phyloP scores from a whole-genome alignment of 129 eudicot species.

The Arctium lappa region DNA sequence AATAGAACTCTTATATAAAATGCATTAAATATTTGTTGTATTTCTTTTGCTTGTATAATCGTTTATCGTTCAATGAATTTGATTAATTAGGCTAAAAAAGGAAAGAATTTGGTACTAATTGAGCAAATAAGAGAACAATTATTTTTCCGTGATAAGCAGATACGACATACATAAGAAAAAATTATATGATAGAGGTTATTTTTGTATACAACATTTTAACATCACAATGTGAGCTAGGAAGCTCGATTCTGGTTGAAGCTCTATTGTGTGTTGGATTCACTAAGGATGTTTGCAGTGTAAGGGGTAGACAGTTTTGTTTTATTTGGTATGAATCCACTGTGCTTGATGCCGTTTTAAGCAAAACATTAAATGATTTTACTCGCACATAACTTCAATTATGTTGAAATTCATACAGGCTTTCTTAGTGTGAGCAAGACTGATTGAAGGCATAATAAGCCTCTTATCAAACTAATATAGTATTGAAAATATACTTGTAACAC shows the following conservation, averaged over 20 bases:
- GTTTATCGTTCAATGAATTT: conserved; percentile 9
- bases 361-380: not conserved
- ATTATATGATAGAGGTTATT: conserved; percentile 5
- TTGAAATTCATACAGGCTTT: not conserved
- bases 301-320: not conserved
- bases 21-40: not conserved
- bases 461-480: not conserved
- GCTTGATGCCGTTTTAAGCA: not conserved
- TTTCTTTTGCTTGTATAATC: not conserved
- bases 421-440: not conserved
- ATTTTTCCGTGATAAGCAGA: conserved; percentile 7
- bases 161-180: not conserved
- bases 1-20: not conserved
- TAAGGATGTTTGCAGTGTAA: not conserved
- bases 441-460: not conserved
- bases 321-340: not conserved
- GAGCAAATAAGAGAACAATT: not conserved
- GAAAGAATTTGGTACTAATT: not conserved
- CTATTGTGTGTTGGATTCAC: not conserved
- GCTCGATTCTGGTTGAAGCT: not conserved
- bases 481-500: not conserved
- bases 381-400: not conserved
- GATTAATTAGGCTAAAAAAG: not conserved
- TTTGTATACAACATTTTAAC: not conserved
- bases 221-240: not conserved